These are phyloP conservation scores for Haplosporangium sp. DNA, from an alignment of 371 early-diverging fungal species.

Conservation along the genomic window DNA sequence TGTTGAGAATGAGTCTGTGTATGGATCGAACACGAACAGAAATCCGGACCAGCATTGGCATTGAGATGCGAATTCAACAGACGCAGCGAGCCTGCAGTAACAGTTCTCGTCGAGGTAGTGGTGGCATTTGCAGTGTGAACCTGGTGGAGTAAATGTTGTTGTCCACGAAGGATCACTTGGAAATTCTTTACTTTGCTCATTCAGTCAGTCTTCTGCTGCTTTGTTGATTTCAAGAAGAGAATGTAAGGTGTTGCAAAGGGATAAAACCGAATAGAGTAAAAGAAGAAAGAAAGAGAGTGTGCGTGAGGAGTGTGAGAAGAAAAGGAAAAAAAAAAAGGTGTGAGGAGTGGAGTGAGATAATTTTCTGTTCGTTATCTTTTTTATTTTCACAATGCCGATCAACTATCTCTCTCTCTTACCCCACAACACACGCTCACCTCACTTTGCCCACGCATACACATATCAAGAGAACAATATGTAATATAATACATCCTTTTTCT, in stretches of 20 bases:
- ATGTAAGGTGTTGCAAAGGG: no score
- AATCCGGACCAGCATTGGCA: conserved; percentile 17
- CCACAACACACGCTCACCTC: no score
- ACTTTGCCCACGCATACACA: no score
- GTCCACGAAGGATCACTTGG: conserved; percentile 39
- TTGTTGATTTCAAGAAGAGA: not conserved
- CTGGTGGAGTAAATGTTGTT: conserved; percentile 32
- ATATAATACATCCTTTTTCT: not conserved
- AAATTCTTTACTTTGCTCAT: conserved; percentile 53
- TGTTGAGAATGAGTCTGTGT: conserved; percentile 20
- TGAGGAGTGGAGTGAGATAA: not conserved
- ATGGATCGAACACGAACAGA: conserved; percentile 29
- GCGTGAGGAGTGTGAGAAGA: not conserved
- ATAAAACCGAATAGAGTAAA: not conserved
- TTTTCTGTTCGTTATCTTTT: no score
- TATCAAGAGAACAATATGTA: no score
- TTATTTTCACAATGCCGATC: no score
- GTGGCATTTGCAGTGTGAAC: conserved; percentile 16
- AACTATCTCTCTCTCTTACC: no score
- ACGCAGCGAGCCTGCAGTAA: conserved; percentile 15
- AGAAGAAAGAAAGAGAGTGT: not conserved
- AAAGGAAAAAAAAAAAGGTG: not conserved
- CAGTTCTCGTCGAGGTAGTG: conserved; percentile 1
- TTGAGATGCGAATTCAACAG: conserved; percentile 33
- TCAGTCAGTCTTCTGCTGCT: conserved; percentile 3